Percentiles rank a stretch among this genome's conserved stretches.
Conservation (phyloP, 2,329 filamentous ascomycete genomes). For the Clonostachys rosea region DNA sequence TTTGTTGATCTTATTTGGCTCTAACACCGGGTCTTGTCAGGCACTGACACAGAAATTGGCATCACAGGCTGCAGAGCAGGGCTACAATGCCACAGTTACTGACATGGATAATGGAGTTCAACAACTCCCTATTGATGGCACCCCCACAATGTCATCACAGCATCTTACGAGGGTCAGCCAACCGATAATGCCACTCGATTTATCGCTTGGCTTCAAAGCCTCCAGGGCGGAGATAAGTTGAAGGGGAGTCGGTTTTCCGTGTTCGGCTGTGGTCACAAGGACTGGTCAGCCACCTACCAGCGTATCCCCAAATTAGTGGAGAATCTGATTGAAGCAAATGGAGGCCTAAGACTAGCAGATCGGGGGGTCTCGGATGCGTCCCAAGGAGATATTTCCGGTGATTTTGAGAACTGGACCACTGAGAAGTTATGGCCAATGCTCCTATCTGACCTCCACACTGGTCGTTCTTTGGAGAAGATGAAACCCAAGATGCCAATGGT, state of each 20-base stretch:
- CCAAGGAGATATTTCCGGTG: conserved; percentile 54
- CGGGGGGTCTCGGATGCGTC: conserved; percentile 52
- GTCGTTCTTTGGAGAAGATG: too few species aligned
- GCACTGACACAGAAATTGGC: conserved; percentile 61
- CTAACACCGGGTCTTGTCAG: conserved; percentile 72
- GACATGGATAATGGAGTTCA: conserved; percentile 59
- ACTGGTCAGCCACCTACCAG: conserved; percentile 56
- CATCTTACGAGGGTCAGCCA: conserved; percentile 67
- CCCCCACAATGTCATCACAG: conserved; percentile 62
- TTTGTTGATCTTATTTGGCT: conserved; percentile 67
- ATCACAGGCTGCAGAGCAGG: conserved; percentile 50
- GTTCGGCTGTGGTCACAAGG: conserved; percentile 58
- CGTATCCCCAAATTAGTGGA: conserved; percentile 56
- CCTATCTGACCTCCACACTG: too few species aligned
- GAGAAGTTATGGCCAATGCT: conserved; percentile 39
- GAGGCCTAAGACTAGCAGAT: conserved; percentile 16
- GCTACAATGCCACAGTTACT: conserved; percentile 50
- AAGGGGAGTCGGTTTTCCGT: conserved; percentile 56
- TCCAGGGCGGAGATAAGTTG: conserved; percentile 37
- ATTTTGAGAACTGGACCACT: conserved; percentile 60
- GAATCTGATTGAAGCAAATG: conserved; percentile 27
- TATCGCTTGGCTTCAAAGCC: conserved; percentile 54
- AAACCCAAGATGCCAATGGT: too few species aligned
- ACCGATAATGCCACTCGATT: conserved; percentile 66
- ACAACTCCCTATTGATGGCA: conserved; percentile 51